These are phyloP conservation scores for Pyricularia sp. DNA, from an alignment of 2,329 filamentous ascomycete species.

Conservation along the genomic window DNA sequence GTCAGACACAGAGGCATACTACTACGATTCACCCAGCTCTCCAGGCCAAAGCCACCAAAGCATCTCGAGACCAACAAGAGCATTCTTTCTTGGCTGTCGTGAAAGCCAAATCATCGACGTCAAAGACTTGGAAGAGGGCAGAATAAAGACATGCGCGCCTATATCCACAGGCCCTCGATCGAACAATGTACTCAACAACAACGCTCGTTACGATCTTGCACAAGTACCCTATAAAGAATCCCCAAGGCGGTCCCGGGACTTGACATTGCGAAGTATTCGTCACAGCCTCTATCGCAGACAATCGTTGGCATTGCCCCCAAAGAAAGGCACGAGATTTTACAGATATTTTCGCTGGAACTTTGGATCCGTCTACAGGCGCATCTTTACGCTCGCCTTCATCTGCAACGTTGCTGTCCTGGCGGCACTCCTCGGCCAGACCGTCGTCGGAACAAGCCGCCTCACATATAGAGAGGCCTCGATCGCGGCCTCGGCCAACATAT, in stretches of 20 bases:
- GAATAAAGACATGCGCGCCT: neutral
- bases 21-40: constrained; percentile 1
- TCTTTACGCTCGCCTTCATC: constrained; percentile 30
- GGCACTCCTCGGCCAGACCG: constrained; percentile 9
- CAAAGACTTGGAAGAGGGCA: neutral
- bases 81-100: constrained; percentile 3
- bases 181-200: neutral
- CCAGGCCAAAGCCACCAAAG: constrained; percentile 2
- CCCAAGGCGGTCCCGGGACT: neutral
- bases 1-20: neutral
- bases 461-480: constrained; percentile 13
- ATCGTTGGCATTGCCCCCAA: neutral
- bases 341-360: constrained; percentile 20
- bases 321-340: constrained; percentile 9
- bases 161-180: neutral
- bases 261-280: neutral
- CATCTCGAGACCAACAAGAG: neutral
- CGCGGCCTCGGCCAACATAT: constrained; percentile 28
- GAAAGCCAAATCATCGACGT: neutral
- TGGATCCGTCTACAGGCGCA: constrained; percentile 26
- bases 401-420: constrained; percentile 21
- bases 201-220: neutral
- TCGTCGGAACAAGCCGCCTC: constrained; percentile 5
- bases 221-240: neutral
- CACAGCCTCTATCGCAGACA: neutral